phyloP scores from a whole-genome alignment of 768 basidiomycete genomes.

The Leccinum imitatum region DNA sequence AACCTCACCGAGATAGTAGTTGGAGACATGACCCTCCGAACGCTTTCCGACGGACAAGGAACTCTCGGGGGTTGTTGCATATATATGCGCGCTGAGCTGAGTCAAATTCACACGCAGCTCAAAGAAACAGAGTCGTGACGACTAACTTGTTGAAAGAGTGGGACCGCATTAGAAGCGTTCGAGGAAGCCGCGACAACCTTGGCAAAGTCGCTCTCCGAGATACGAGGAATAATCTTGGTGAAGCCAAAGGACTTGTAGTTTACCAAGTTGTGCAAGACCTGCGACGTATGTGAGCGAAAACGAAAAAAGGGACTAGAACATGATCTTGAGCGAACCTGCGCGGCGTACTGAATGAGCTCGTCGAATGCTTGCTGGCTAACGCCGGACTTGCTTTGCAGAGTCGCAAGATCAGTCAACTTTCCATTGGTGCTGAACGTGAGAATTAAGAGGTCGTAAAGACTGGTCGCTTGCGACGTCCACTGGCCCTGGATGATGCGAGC shows the following conservation, averaged over 20 bases:
- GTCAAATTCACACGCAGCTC: constrained; percentile 4
- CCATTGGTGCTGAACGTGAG: constrained; percentile 63
- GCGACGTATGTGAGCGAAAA: background rate
- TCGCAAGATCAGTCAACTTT: constrained; percentile 54
- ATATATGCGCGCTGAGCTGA: constrained; percentile 76
- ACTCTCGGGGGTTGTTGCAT: constrained; percentile 60
- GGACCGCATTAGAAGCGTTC: constrained; percentile 52
- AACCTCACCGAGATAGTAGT: constrained; percentile 79
- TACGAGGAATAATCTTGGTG: constrained; percentile 81
- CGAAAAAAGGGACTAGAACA: background rate
- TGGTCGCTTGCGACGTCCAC: constrained; percentile 71
- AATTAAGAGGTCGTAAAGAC: constrained; percentile 71
- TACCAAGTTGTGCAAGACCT: constrained; percentile 44
- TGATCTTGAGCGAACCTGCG: constrained; percentile 50
- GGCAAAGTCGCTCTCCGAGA: constrained; percentile 59
- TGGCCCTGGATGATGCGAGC: constrained; percentile 81
- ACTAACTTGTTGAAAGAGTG: constrained; percentile 64
- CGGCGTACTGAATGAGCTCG: constrained; percentile 66
- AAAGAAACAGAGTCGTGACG: background rate
- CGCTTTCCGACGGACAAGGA: constrained; percentile 80
- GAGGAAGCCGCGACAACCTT: constrained; percentile 60
- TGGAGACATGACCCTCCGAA: constrained; percentile 71
- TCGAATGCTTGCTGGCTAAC: constrained; percentile 64
- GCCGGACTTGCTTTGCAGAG: constrained; percentile 52
- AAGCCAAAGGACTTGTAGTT: constrained; percentile 85